phyloP scores from a whole-genome alignment of 768 basidiomycete genomes.

The Pilatotrama ljubarskyi region DNA sequence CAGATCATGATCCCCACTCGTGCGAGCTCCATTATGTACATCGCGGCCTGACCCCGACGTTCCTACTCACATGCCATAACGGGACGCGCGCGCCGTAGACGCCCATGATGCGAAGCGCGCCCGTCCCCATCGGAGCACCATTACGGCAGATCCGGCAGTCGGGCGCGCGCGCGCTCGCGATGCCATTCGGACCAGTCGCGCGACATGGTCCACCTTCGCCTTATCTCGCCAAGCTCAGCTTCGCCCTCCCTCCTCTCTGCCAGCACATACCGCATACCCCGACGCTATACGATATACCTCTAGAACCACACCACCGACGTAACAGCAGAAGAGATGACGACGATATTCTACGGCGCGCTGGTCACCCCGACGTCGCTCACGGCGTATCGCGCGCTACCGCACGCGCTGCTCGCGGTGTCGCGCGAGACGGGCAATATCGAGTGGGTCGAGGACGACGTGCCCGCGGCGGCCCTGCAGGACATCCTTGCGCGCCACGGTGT shows the following conservation, averaged over 20 bases:
- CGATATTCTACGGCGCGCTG: constrained; percentile 57
- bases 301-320: not conserved
- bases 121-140: constrained; percentile 1
- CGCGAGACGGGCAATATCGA: constrained; percentile 54
- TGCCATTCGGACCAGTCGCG: not conserved
- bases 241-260: not conserved
- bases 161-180: not conserved
- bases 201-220: not conserved
- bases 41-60: no score
- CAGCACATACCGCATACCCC: not conserved
- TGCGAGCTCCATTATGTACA: no score
- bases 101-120: not conserved
- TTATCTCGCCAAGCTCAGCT: not conserved
- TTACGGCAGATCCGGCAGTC: not conserved
- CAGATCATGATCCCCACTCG: no score
- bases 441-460: constrained; percentile 69
- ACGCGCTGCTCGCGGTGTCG: constrained; percentile 55
- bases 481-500: constrained; percentile 54
- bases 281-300: not conserved
- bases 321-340: constrained; percentile 29
- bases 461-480: constrained; percentile 46
- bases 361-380: constrained; percentile 52
- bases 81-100: not conserved
- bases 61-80: constrained; percentile 9
- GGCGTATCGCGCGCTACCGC: constrained; percentile 46